These are phyloP conservation scores for Lenzites betulinus DNA, from an alignment of 768 basidiomycete species.

Conservation along the genomic window DNA sequence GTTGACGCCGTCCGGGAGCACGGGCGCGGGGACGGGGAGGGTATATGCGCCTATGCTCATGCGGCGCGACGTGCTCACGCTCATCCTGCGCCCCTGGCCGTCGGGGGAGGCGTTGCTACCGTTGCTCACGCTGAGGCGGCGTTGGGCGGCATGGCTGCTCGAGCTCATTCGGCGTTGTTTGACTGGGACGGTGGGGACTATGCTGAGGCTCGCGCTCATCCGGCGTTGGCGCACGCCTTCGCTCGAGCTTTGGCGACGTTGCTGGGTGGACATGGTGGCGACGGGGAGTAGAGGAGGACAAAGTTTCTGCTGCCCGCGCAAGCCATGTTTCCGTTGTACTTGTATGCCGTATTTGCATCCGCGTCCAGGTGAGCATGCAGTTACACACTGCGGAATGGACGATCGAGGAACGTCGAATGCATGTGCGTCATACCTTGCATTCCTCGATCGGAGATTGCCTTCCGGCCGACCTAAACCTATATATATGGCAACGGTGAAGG, in stretches of 20 bases:
- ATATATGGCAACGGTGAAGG: neutral
- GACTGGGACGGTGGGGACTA: neutral
- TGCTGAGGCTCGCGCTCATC: slow-evolving; percentile 9
- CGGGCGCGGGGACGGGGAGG: slow-evolving; percentile 4
- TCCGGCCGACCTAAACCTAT: neutral
- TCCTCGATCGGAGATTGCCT: no score
- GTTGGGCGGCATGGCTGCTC: slow-evolving; percentile 7
- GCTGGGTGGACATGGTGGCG: slow-evolving; percentile 5
- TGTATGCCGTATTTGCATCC: slow-evolving; percentile 5
- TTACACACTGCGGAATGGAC: slow-evolving; percentile 6
- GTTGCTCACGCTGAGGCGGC: slow-evolving; percentile 2
- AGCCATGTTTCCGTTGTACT: neutral
- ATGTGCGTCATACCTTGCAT: slow-evolving; percentile 4
- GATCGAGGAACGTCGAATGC: neutral
- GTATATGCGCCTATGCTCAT: slow-evolving; percentile 13
- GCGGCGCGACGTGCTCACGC: neutral
- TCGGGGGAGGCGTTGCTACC: slow-evolving; percentile 1
- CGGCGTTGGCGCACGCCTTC: slow-evolving; percentile 2
- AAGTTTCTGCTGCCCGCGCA: no score
- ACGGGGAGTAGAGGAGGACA: neutral
- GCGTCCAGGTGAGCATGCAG: slow-evolving; percentile 3
- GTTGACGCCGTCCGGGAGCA: neutral
- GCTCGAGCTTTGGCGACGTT: slow-evolving; percentile 1
- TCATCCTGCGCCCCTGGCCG: neutral
- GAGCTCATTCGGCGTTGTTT: slow-evolving; percentile 8